Evolutionary conservation across 768 basidiomycete genomes (phyloP), one percentile per base, ranked within the genome.

Genomic region (Boletus edulis): DNA sequence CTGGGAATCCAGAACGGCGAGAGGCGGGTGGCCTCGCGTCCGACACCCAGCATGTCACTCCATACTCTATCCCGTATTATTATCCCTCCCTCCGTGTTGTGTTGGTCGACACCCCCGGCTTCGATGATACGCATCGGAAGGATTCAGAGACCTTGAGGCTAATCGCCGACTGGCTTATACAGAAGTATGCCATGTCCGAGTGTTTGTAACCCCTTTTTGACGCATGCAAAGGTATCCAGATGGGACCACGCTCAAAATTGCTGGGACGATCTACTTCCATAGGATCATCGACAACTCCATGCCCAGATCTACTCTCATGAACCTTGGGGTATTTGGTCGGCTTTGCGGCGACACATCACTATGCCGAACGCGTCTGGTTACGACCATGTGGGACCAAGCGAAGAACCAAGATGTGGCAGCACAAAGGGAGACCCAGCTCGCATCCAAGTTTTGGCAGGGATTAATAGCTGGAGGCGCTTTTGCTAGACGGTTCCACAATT

Each of bases 301-400:
- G 63, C 54, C 64, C 11, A 72, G 71, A 14, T 67, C 71, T 17
- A 52, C 56, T 10, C 46, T 46, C 27, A 65, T 62, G 40, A 74
- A 72, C 52, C 67, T 76, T 45, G 55, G 60, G 18, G 51, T 74
- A 56, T 74, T 76, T 54, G 58, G 63, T 27, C 60, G 65, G 24
- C 54, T 77, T n/a, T 77, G 76, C 39, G 76, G 76, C 7, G 29
- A 64, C 9, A 18, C 57, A 6, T 60, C 67, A 6, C 47, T 72
- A 24, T 57, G 17, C 35, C 73, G 72, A n/a, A 62, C 72, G 5
- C 58, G 68, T 17, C 56, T 77, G 14, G 62, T 70, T 15, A 77
- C 75, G 3, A 76, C 71, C 2, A 75, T 73, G 69, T 76, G 75
- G 76, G 65, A 66, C 42, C 38, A 12, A 1, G 67, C 61, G 15